Conservation (phyloP, 2,329 filamentous ascomycete species). For the Penicillium sp. region DNA sequence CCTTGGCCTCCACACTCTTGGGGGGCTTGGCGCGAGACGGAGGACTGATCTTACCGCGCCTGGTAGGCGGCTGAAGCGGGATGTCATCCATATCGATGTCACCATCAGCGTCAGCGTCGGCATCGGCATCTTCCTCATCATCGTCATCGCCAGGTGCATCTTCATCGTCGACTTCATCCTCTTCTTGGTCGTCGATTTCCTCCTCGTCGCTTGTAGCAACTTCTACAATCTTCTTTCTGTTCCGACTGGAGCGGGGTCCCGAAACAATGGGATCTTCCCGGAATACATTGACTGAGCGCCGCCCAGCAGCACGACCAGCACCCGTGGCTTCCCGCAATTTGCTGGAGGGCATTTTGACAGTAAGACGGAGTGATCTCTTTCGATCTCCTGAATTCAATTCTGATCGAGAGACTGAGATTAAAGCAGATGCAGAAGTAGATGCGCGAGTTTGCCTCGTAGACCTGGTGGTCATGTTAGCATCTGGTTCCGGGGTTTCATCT, state of each 20-base stretch:
- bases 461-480: conserved; percentile 39
- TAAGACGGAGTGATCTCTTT: conserved; percentile 46
- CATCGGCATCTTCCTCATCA: conserved; percentile 36
- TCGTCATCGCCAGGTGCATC: conserved; percentile 40
- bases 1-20: conserved; percentile 49
- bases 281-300: conserved; percentile 44
- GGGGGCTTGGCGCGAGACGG: conserved; percentile 35
- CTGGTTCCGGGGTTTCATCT: conserved; percentile 27
- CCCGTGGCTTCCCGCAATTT: conserved; percentile 50
- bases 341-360: conserved; percentile 50
- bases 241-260: conserved; percentile 47
- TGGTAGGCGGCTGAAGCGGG: conserved; percentile 39
- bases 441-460: conserved; percentile 37
- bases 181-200: conserved; percentile 47
- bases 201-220: conserved; percentile 49
- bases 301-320: conserved; percentile 27
- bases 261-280: conserved; percentile 47
- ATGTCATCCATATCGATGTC: conserved; percentile 49
- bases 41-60: conserved; percentile 39
- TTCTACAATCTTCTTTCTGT: conserved; percentile 46
- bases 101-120: conserved; percentile 32
- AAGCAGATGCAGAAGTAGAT: conserved; percentile 34
- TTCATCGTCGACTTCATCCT: conserved; percentile 42
- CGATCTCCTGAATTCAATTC: conserved; percentile 36
- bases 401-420: conserved; percentile 30